Evolutionary conservation across 2,329 filamentous ascomycete genomes (phyloP).

Genomic region (Cladophialophora exuberans): DNA sequence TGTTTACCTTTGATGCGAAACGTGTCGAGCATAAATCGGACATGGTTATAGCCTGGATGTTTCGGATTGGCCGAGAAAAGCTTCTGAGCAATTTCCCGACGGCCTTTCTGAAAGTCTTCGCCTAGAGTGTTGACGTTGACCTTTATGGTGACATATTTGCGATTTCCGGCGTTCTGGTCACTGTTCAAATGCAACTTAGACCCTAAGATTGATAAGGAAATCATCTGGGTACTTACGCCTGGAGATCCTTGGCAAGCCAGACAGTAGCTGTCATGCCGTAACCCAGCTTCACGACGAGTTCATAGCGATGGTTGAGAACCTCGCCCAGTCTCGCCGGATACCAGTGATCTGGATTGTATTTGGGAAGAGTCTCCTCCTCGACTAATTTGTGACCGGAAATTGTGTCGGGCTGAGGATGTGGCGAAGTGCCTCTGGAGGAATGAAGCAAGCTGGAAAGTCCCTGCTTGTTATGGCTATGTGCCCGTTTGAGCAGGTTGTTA

Average conservation of each 20-base stretch:
- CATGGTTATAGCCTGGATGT: conserved; percentile 40
- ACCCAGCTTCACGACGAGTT: conserved; percentile 47
- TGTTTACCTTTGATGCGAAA: conserved; percentile 39
- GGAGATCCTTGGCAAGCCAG: conserved; percentile 47
- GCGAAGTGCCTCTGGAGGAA: conserved; percentile 26
- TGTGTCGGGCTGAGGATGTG: conserved; percentile 27
- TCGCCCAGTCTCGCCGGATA: conserved; percentile 47
- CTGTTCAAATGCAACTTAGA: conserved; percentile 12
- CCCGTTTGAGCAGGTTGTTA: conserved; percentile 26
- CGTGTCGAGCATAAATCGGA: conserved; percentile 41
- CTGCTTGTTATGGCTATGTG: conserved; percentile 27
- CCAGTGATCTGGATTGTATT: conserved; percentile 41
- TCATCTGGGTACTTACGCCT: conserved; percentile 26
- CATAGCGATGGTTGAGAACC: conserved; percentile 41
- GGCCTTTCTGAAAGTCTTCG: conserved; percentile 31
- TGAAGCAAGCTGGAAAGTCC: conserved; percentile 24
- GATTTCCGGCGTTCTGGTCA: conserved; percentile 20
- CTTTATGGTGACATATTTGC: conserved; percentile 42
- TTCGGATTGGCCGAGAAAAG: conserved; percentile 39
- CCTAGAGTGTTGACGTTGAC: conserved; percentile 38
- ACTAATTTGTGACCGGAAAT: conserved; percentile 34
- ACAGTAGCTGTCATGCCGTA: conserved; percentile 48
- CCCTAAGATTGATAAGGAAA: background rate
- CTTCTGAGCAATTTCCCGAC: conserved; percentile 38
- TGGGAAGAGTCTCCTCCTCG: conserved; percentile 46